Evolutionary conservation across 192 early-diverging fungal species (phyloP).

Genomic region (Podila clonocystis): DNA sequence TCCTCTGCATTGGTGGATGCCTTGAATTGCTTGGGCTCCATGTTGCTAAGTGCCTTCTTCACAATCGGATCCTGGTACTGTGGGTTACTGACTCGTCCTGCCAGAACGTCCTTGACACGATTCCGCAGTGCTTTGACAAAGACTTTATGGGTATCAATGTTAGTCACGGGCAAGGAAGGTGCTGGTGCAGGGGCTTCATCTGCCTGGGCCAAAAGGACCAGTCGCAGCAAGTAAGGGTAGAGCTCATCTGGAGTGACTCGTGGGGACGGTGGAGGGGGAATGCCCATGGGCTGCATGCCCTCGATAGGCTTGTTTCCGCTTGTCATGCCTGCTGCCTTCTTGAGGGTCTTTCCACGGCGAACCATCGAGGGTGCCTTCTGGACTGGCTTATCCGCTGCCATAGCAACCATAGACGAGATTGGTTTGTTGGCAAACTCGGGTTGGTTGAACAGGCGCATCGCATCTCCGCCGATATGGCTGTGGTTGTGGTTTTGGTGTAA

Average conservation of each 20-base stretch:
- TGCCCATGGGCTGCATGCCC: constrained; percentile 4
- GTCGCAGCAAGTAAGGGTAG: constrained; percentile 38
- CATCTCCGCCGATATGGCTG: constrained; percentile 26
- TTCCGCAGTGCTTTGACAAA: constrained; percentile 51
- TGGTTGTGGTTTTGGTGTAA: constrained; percentile 19
- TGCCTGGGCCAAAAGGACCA: constrained; percentile 36
- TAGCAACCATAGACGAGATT: constrained; percentile 38
- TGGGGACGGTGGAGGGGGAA: constrained; percentile 2
- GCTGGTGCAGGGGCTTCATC: constrained; percentile 19
- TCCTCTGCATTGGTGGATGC: constrained; percentile 58
- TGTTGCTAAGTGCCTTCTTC: constrained; percentile 28
- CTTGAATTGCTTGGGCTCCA: constrained; percentile 56
- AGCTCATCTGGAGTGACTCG: constrained; percentile 30
- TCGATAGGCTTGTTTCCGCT: background rate
- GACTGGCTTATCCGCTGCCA: constrained; percentile 20
- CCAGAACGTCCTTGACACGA: constrained; percentile 58
- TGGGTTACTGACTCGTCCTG: constrained; percentile 54
- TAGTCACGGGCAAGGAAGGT: constrained; percentile 18
- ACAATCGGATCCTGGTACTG: constrained; percentile 59
- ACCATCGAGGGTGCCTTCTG: constrained; percentile 43
- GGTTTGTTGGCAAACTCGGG: constrained; percentile 36
- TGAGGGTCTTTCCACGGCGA: constrained; percentile 32
- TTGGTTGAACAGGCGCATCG: constrained; percentile 33
- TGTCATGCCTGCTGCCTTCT: constrained; percentile 37
- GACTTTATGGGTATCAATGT: constrained; percentile 56